Evolutionary conservation across 2,329 filamentous ascomycete genomes (phyloP).

Genomic region (Colletotrichum orchidophilum): DNA sequence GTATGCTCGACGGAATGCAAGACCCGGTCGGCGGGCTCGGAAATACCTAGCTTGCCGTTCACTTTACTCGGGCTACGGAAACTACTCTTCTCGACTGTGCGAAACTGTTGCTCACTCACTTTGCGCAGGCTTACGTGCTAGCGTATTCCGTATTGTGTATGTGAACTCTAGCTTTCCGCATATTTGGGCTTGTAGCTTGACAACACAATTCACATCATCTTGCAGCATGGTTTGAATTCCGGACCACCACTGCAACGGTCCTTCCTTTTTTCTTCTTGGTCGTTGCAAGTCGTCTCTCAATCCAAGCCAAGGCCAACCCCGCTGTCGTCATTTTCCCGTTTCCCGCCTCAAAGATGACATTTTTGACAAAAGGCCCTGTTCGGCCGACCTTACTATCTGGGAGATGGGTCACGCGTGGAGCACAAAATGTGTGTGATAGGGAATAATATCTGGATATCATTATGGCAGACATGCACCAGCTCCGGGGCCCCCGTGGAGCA

Average conservation of each 20-base stretch:
- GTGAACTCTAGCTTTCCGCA: not conserved
- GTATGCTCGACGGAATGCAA: not conserved
- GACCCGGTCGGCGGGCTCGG: constrained; percentile 6
- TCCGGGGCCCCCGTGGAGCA: constrained; percentile 16
- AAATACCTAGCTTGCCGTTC: not conserved
- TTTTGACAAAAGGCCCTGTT: constrained; percentile 1
- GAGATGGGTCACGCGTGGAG: constrained; percentile 9
- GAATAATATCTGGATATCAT: constrained; percentile 3
- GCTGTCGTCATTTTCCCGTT: constrained; percentile 3
- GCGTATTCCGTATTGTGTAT: not conserved
- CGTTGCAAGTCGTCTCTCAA: not conserved
- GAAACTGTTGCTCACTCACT: not conserved
- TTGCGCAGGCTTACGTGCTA: not conserved
- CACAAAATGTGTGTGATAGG: not conserved
- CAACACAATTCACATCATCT: not conserved
- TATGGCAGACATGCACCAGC: constrained; percentile 1
- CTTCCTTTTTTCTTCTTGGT: not conserved
- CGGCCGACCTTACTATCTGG: constrained; percentile 4
- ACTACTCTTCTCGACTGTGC: not conserved
- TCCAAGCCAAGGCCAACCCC: not conserved
- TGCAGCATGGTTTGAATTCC: not conserved
- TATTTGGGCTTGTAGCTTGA: not conserved
- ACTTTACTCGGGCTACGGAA: not conserved
- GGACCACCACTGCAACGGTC: not conserved
- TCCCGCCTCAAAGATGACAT: not conserved